These are phyloP conservation scores for Leishmania amazonensis DNA, from an alignment of 208 protist species.

Conservation along the genomic window DNA sequence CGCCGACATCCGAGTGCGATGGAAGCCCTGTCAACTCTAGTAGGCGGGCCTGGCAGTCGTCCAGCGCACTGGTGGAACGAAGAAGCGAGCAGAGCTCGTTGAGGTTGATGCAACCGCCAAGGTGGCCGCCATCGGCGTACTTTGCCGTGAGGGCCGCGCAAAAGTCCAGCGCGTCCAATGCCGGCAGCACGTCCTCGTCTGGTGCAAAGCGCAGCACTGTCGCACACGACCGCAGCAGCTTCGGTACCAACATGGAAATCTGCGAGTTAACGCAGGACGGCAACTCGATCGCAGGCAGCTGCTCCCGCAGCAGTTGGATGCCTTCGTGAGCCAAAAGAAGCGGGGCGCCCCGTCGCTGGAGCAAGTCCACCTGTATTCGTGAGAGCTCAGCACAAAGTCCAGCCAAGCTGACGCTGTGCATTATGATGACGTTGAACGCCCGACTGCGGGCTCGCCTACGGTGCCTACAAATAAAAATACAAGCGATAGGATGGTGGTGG, in stretches of 20 bases:
- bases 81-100: conserved; percentile 72
- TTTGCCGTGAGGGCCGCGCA: conserved; percentile 22
- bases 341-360: conserved; percentile 65
- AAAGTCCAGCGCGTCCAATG: conserved; percentile 50
- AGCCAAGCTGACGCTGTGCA: conserved; percentile 21
- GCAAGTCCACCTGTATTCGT: conserved; percentile 71
- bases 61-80: conserved; percentile 51
- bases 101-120: conserved; percentile 48
- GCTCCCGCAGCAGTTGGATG: conserved; percentile 47
- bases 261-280: neutral
- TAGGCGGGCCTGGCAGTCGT: conserved; percentile 30
- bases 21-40: conserved; percentile 8
- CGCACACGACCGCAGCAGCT: conserved; percentile 69
- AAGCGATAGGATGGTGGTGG: neutral
- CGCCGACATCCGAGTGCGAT: neutral
- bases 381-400: conserved; percentile 69
- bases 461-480: neutral
- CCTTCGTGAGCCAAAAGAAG: conserved; percentile 44
- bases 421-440: neutral
- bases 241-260: conserved; percentile 41
- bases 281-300: conserved; percentile 26
- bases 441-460: neutral
- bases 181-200: conserved; percentile 31
- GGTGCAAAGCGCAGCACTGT: conserved; percentile 52
- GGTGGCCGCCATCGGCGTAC: conserved; percentile 44